Percentiles rank a stretch among this genome's conserved stretches.
Conservation (phyloP, 257 asterid genomes). For the Ajuga chamaepitys region DNA sequence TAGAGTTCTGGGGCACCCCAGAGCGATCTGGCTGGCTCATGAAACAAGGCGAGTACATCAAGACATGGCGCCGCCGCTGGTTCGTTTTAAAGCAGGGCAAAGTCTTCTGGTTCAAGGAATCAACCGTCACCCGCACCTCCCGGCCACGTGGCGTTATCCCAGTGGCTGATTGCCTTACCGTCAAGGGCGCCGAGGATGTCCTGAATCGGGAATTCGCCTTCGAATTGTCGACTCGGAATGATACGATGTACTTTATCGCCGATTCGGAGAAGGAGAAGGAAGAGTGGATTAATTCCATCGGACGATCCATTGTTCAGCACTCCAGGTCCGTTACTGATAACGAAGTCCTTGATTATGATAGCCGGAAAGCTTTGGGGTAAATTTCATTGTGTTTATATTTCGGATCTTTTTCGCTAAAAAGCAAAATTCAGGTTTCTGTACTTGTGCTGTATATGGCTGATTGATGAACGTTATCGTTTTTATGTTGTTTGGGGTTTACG, state of each 20-base stretch:
- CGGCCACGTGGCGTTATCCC: slow-evolving; percentile 81
- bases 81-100: slow-evolving; percentile 87
- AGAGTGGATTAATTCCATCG: slow-evolving; percentile 93
- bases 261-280: slow-evolving; percentile 91
- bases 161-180: slow-evolving; percentile 73
- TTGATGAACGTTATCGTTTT: background rate
- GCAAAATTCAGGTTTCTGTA: background rate
- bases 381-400: background rate
- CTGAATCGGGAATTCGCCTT: slow-evolving; percentile 73
- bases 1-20: slow-evolving; percentile 77
- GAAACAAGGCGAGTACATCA: slow-evolving; percentile 95
- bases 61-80: slow-evolving; percentile 99
- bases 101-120: slow-evolving; percentile 96
- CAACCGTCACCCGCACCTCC: slow-evolving; percentile 55
- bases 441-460: slow-evolving; percentile 6
- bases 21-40: slow-evolving; percentile 88
- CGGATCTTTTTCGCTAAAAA: background rate
- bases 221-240: slow-evolving; percentile 67
- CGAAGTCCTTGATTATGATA: slow-evolving; percentile 79
- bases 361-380: slow-evolving; percentile 19
- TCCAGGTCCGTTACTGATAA: slow-evolving; percentile 79
- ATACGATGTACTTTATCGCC: slow-evolving; percentile 87
- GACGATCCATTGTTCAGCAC: slow-evolving; percentile 63
- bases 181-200: slow-evolving; percentile 92
- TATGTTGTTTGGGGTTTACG: too few relatives aligned